Evolutionary conservation across 805 yeast species (phyloP), one percentile per base, ranked within the genome.

Genomic region (Suhomyces pyralidae): DNA sequence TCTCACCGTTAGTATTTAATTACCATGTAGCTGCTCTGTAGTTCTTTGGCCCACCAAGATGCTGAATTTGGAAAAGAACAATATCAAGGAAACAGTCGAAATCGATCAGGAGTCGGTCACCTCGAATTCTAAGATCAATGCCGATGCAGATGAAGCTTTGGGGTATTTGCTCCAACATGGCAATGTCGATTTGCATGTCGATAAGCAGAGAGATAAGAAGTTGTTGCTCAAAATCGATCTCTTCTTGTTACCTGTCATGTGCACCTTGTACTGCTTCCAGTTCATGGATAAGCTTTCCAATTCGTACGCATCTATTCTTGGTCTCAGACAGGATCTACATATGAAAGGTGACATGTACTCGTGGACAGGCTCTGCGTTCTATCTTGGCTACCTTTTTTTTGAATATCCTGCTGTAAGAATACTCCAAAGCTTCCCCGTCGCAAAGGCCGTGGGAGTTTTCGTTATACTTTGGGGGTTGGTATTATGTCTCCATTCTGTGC

Each of bases 391-490:
- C 62, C 64, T 86, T 47, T 71, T 70, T 7, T 84, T 82, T 60
- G 85, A 82, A 58, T 67, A 79, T 51, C 81, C 84, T 4, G 75
- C 80, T 2, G 64, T 74, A 8, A 61, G 69, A 46, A 48, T 77
- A 1, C 61, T 84, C 24, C 91, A 86, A 64, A 73, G 71, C 50
- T 78, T 82, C 49, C 86, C 85, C 2, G 73, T 86, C 56, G 77
- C 83, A 5, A 82, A 80, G 57, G 67, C 82, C 3, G 71, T 79
- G 3, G 70, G 81, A 8, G 55, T 65, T 1, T 77, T 78, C 54
- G 77, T 85, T 40, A 60, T 83, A n/a, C 43, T 80, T 0, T 86
- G 92, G 91, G 90, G 90, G 20, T 52, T 59, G 64, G 64, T 83
- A n/a, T 66, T 83, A 34, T 71, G 80, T 36, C 68, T 81, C n/a